phyloP scores from a whole-genome alignment of 2,329 filamentous ascomycete genomes.

The Fusarium hostae region DNA sequence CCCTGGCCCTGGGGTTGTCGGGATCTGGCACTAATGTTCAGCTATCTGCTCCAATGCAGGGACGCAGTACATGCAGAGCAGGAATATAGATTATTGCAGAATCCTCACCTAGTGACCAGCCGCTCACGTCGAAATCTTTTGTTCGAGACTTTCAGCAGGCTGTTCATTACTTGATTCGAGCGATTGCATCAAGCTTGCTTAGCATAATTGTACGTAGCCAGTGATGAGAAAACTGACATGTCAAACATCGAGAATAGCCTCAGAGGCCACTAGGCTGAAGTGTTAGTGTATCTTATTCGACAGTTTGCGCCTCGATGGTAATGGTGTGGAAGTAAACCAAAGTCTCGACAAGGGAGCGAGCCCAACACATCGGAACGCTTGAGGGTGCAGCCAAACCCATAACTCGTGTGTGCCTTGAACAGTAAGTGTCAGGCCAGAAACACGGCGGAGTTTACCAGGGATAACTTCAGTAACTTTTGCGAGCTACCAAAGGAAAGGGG shows the following conservation, averaged over 20 bases:
- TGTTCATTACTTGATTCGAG: neutral
- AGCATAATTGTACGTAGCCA: neutral
- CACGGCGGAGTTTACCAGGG: slow-evolving; percentile 3
- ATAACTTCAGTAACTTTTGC: neutral
- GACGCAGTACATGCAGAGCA: slow-evolving; percentile 36
- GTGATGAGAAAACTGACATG: slow-evolving; percentile 9
- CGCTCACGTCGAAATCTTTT: neutral
- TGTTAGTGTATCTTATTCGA: neutral
- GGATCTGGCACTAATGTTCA: slow-evolving; percentile 25
- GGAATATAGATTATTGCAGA: slow-evolving; percentile 26
- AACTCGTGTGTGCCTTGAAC: slow-evolving; percentile 13
- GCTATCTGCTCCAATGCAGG: slow-evolving; percentile 31
- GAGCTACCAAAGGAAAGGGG: neutral
- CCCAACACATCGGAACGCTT: slow-evolving; percentile 13
- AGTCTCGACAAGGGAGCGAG: slow-evolving; percentile 19
- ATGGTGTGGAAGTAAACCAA: slow-evolving; percentile 12
- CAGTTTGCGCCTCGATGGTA: neutral
- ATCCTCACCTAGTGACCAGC: slow-evolving; percentile 9
- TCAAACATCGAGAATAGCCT: slow-evolving; percentile 10
- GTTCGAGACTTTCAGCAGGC: neutral
- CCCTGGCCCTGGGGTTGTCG: slow-evolving; percentile 6
- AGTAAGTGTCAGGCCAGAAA: slow-evolving; percentile 29
- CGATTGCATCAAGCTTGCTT: neutral
- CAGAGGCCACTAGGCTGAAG: slow-evolving; percentile 4
- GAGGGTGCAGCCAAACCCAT: slow-evolving; percentile 26